These are phyloP conservation scores for Moringa oleifera DNA, from an alignment of 345 rosid species.

Conservation along the genomic window DNA sequence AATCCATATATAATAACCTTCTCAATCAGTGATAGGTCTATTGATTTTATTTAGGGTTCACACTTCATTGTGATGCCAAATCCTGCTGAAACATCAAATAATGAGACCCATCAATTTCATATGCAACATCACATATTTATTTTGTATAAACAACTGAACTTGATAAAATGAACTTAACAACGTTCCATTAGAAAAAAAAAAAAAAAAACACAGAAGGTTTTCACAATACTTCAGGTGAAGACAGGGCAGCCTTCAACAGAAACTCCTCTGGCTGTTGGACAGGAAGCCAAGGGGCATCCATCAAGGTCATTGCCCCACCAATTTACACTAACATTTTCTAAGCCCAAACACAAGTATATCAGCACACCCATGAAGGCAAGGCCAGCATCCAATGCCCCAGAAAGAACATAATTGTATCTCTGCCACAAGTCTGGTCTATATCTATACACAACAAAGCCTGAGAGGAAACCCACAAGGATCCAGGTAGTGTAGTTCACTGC, in stretches of 20 bases:
- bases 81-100: too few relatives aligned
- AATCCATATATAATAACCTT: too few relatives aligned
- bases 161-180: background rate
- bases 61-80: too few relatives aligned
- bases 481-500: conserved; percentile 96
- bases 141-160: too few relatives aligned
- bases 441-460: conserved; percentile 78
- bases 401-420: conserved; percentile 81
- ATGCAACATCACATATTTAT: too few relatives aligned
- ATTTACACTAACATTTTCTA: conserved; percentile 54
- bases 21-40: too few relatives aligned
- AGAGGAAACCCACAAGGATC: conserved; percentile 72
- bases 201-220: too few relatives aligned
- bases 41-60: too few relatives aligned
- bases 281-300: conserved; percentile 83
- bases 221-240: conserved; percentile 34
- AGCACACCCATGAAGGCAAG: conserved; percentile 96
- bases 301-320: conserved; percentile 99
- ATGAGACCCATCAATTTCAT: too few relatives aligned
- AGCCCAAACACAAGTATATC: conserved; percentile 74
- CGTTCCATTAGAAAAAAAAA: background rate
- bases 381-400: conserved; percentile 93
- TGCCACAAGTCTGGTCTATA: conserved; percentile 77
- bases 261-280: conserved; percentile 74
- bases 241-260: conserved; percentile 78